These are phyloP conservation scores for Silene conica DNA, from an alignment of 148 eudicot species.

Conservation along the genomic window DNA sequence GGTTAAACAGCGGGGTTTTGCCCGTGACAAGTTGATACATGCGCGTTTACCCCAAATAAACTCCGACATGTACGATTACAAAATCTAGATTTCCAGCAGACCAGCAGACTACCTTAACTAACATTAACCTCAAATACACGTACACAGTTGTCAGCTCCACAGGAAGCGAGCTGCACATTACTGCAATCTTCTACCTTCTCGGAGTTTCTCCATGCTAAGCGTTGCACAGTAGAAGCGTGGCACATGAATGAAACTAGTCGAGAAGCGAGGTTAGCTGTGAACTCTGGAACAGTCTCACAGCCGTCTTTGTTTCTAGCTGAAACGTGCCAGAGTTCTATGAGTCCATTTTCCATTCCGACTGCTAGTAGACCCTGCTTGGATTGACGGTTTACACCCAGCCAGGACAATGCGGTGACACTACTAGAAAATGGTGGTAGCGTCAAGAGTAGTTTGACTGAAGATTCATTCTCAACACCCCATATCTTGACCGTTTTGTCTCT, in stretches of 20 bases:
- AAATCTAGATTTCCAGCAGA: not conserved
- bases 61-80: not conserved
- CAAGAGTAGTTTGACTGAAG: constrained; percentile 46
- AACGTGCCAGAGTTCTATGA: constrained; percentile 71
- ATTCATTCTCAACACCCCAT: constrained; percentile 57
- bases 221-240: constrained; percentile 74
- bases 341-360: constrained; percentile 83
- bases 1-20: too few relatives aligned
- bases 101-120: not conserved
- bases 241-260: constrained; percentile 64
- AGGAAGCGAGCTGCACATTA: constrained; percentile 68
- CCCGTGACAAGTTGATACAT: too few relatives aligned
- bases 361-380: constrained; percentile 60
- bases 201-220: constrained; percentile 61
- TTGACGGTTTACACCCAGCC: constrained; percentile 58
- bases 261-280: constrained; percentile 35
- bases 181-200: constrained; percentile 44
- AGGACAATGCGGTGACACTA: constrained; percentile 80
- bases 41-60: too few relatives aligned
- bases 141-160: constrained; percentile 93
- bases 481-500: constrained; percentile 90
- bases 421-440: constrained; percentile 62
- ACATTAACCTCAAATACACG: constrained; percentile 55
- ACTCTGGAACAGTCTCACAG: constrained; percentile 2
- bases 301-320: constrained; percentile 31